A percentile compares a stretch with the other conserved stretches of the same genome.
Conservation (phyloP, 2,329 filamentous ascomycete species). For the Helicocarpus griseus region DNA sequence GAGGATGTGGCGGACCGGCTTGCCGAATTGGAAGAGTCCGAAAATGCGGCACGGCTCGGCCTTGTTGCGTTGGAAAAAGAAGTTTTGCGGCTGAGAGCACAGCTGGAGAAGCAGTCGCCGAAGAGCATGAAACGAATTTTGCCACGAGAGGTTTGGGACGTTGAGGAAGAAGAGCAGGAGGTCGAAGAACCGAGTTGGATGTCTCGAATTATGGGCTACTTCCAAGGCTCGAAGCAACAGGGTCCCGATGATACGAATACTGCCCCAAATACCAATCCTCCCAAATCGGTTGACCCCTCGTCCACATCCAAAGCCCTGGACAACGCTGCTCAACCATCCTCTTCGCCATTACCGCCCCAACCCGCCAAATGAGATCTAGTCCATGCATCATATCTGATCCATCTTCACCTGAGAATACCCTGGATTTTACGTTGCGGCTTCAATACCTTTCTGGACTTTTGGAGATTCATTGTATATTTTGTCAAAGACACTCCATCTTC, state of each 20-base stretch:
- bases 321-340: not conserved
- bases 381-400: not conserved
- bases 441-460: not conserved
- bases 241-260: not conserved
- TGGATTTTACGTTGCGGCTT: too few relatives aligned
- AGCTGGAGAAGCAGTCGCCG: conserved; percentile 21
- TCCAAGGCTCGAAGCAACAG: conserved; percentile 2
- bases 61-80: conserved; percentile 39
- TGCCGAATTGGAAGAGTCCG: conserved; percentile 46
- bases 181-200: conserved; percentile 9
- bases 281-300: not conserved
- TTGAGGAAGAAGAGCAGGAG: conserved; percentile 20
- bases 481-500: not conserved
- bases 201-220: conserved; percentile 3
- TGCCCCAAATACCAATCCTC: not conserved
- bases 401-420: too few relatives aligned
- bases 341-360: not conserved
- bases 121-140: conserved; percentile 27
- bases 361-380: not conserved
- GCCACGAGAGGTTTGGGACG: conserved; percentile 32
- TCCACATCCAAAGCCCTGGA: not conserved
- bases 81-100: conserved; percentile 31
- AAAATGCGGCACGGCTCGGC: conserved; percentile 30
- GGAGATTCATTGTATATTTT: not conserved
- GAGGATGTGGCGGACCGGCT: conserved; percentile 53